A percentile compares a stretch with the other conserved stretches of the same genome.
Conservation (phyloP, 2,329 filamentous ascomycete species). For the Polytolypa hystricis region DNA sequence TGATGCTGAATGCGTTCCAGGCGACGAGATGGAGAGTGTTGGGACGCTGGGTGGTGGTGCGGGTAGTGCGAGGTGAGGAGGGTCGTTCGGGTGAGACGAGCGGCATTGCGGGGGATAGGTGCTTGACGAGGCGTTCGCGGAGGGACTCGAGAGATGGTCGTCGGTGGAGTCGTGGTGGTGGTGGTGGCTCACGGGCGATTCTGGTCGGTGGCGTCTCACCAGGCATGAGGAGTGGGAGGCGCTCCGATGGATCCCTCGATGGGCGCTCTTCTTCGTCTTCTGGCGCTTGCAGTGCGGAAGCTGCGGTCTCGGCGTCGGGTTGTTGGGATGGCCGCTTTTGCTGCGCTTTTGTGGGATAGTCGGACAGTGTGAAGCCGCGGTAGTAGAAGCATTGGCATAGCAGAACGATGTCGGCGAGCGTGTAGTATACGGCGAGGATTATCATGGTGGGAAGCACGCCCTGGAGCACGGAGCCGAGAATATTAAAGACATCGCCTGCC, state of each 20-base stretch:
- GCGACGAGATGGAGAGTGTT: slow-evolving; percentile 40
- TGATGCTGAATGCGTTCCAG: slow-evolving; percentile 64
- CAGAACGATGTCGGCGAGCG: slow-evolving; percentile 79
- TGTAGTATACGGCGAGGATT: slow-evolving; percentile 90
- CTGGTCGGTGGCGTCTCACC: neutral
- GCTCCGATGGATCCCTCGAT: slow-evolving; percentile 11
- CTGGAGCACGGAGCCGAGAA: slow-evolving; percentile 81
- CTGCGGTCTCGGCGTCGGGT: neutral
- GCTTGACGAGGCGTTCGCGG: slow-evolving; percentile 42
- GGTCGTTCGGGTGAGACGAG: slow-evolving; percentile 46
- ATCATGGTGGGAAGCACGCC: slow-evolving; percentile 91
- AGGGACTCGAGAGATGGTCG: slow-evolving; percentile 18
- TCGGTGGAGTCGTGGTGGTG: slow-evolving; percentile 2
- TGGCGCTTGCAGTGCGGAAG: neutral
- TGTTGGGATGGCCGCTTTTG: no score
- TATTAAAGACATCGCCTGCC: slow-evolving; percentile 90
- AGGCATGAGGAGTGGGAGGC: slow-evolving; percentile 14
- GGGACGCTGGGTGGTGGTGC: slow-evolving; percentile 22
- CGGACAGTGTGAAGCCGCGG: slow-evolving; percentile 53
- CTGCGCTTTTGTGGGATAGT: slow-evolving; percentile 11
- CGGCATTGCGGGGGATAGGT: slow-evolving; percentile 74
- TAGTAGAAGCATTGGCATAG: slow-evolving; percentile 93
- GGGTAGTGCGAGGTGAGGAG: slow-evolving; percentile 17
- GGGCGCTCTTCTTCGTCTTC: slow-evolving; percentile 1
- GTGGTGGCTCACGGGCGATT: neutral